Base-by-base conservation (phyloP, 306 rosid genomes). In the Pterocarpus santalinus region DNA sequence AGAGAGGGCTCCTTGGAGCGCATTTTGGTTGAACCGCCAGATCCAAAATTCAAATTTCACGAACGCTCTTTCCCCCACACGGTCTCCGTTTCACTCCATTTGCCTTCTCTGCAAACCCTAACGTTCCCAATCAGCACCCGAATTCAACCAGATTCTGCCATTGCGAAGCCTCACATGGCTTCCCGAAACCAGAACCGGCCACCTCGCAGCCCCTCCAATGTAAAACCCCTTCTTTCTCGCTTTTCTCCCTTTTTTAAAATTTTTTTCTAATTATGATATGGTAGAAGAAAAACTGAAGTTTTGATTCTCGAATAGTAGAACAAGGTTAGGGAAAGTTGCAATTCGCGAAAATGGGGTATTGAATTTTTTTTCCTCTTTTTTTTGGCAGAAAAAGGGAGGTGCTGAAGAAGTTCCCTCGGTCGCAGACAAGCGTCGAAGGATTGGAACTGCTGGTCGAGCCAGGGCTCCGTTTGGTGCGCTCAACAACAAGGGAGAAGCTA, bases 161-260 rank as follows among this genome's bases (percentile, higher is more conserved):
- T 13, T 39, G 4, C 72, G 74, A 76, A 53, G 67, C 75, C 78
- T 14, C 63, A 22, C 78, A 91, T 96, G 99, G 82, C 94, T 66
- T 86, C 92, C 34, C 91, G 98, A 14, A 96, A 90, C 86, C 97
- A 95, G 90, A 95, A 91, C 53, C 62, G 90, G 64, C 90, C 98
- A 73, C 98, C 97, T 52, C 91, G 85, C 5, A 93, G 94, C 65
- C 97, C 96, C 39, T 81, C 88, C 39, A 76, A 76, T 17, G 98
- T 90, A 79, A 88, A 90, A 43, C 35, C 67, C 62, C 28, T 22
- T 9, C 51, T 13, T n/a, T 52, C n/a, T 14, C 69, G 43, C 5
- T 62, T 62, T 62, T 13, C 52, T 8, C 52, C 10, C 49, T 5
- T 44, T 44, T 44, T 43, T 43, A 4, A 8, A 8, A 6, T 47